A percentile compares a stretch with the other conserved stretches of the same genome.
These are phyloP conservation scores for Lecanicillium sp. DNA, from an alignment of 2,329 filamentous ascomycete species.

Conservation along the genomic window DNA sequence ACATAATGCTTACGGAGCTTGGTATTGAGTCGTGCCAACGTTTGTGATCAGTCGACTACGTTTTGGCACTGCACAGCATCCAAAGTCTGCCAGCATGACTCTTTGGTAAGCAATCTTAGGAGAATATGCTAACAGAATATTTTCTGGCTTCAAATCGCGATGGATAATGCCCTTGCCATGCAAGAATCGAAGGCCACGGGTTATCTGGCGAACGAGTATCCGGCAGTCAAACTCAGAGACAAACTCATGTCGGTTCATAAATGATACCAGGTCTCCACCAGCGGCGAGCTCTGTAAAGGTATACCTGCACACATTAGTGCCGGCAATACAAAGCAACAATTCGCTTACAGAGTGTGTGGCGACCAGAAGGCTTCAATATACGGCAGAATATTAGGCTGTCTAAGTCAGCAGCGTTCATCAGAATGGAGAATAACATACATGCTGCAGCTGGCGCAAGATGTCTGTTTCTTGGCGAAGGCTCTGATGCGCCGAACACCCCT, in stretches of 20 bases:
- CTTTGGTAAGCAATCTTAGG: slow-evolving; percentile 33
- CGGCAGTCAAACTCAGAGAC: slow-evolving; percentile 34
- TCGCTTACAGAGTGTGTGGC: slow-evolving; percentile 35
- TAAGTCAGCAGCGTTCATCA: background rate
- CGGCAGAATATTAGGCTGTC: slow-evolving; percentile 46
- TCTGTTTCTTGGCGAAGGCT: slow-evolving; percentile 41
- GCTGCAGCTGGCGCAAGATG: slow-evolving; percentile 44
- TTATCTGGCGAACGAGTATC: slow-evolving; percentile 39
- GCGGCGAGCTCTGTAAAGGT: slow-evolving; percentile 50
- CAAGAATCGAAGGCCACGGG: slow-evolving; percentile 37
- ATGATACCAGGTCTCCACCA: slow-evolving; percentile 46
- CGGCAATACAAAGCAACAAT: background rate
- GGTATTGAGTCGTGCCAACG: slow-evolving; percentile 39
- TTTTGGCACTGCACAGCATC: slow-evolving; percentile 35
- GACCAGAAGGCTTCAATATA: slow-evolving; percentile 45
- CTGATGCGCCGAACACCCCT: slow-evolving; percentile 20
- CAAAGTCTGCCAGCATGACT: slow-evolving; percentile 46
- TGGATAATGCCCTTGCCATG: slow-evolving; percentile 43
- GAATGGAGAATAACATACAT: slow-evolving; percentile 34
- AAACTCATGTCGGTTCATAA: slow-evolving; percentile 27
- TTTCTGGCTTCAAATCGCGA: slow-evolving; percentile 48
- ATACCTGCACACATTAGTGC: slow-evolving; percentile 28
- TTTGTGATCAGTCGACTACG: slow-evolving; percentile 34
- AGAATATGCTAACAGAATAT: slow-evolving; percentile 41
- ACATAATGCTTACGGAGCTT: slow-evolving; percentile 39